phyloP scores from a whole-genome alignment of 2,329 filamentous ascomycete genomes.

The Lasiodiplodia hormozganensis region DNA sequence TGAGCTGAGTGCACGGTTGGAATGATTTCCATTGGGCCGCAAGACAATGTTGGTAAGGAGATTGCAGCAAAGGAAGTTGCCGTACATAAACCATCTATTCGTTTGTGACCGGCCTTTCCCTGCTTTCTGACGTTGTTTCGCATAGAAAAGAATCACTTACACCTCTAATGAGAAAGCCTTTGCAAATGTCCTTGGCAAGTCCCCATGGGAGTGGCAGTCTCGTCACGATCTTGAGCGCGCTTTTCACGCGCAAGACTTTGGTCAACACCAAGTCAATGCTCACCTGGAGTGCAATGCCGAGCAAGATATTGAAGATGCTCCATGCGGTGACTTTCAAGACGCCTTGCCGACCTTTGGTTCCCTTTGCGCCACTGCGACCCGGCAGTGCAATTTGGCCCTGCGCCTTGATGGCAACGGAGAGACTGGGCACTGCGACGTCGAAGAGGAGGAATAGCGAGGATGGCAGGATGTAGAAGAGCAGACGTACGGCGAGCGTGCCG shows the following conservation, averaged over 20 bases:
- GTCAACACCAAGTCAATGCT: conserved; percentile 63
- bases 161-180: conserved; percentile 64
- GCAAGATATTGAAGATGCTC: conserved; percentile 61
- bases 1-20: background rate
- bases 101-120: background rate
- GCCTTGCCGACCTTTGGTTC: conserved; percentile 46
- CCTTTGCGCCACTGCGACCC: conserved; percentile 43
- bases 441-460: conserved; percentile 76
- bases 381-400: conserved; percentile 63
- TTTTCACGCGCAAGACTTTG: conserved; percentile 59
- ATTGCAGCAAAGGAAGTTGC: too few species aligned
- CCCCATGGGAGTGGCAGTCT: conserved; percentile 69
- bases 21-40: background rate
- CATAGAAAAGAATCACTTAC: conserved; percentile 44
- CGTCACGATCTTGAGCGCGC: conserved; percentile 66
- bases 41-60: background rate
- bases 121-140: background rate
- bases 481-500: conserved; percentile 70
- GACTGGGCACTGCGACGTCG: conserved; percentile 72
- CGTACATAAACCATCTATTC: background rate
- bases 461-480: conserved; percentile 75
- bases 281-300: conserved; percentile 62
- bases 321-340: conserved; percentile 54
- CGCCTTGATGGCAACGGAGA: conserved; percentile 73
- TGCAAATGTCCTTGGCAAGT: conserved; percentile 61